phyloP scores from a whole-genome alignment of 345 rosid genomes.

The Alliaria petiolata region DNA sequence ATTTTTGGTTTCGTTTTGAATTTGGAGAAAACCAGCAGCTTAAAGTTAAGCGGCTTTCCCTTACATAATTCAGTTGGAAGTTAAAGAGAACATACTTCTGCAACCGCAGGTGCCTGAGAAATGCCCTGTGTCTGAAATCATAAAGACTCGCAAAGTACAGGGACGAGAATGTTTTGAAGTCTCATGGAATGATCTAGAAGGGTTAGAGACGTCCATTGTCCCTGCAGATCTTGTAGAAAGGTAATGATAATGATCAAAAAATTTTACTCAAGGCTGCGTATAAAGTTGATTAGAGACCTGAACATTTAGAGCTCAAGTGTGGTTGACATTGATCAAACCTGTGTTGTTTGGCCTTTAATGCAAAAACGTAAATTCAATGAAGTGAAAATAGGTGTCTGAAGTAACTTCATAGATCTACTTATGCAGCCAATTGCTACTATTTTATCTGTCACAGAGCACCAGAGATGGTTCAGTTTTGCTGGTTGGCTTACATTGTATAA shows the following conservation, averaged over 20 bases:
- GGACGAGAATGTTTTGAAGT: constrained; percentile 83
- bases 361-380: not conserved
- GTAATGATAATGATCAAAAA: constrained; percentile 31
- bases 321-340: not conserved
- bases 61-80: not conserved
- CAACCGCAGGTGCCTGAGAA: constrained; percentile 58
- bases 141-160: constrained; percentile 63
- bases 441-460: not conserved
- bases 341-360: not conserved
- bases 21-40: not conserved
- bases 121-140: constrained; percentile 69
- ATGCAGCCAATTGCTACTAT: not conserved
- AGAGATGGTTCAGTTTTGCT: not conserved
- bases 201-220: constrained; percentile 61
- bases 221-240: constrained; percentile 78
- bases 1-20: not conserved
- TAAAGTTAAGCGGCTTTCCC: not conserved
- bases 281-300: not conserved
- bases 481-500: not conserved
- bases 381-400: not conserved
- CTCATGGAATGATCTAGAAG: constrained; percentile 59
- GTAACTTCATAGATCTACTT: not conserved
- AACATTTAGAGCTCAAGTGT: not conserved
- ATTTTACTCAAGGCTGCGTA: not conserved
- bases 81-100: not conserved